Evolutionary conservation across 2,329 filamentous ascomycete genomes (phyloP).

Genomic region (Fonsecaea multimorphosa): DNA sequence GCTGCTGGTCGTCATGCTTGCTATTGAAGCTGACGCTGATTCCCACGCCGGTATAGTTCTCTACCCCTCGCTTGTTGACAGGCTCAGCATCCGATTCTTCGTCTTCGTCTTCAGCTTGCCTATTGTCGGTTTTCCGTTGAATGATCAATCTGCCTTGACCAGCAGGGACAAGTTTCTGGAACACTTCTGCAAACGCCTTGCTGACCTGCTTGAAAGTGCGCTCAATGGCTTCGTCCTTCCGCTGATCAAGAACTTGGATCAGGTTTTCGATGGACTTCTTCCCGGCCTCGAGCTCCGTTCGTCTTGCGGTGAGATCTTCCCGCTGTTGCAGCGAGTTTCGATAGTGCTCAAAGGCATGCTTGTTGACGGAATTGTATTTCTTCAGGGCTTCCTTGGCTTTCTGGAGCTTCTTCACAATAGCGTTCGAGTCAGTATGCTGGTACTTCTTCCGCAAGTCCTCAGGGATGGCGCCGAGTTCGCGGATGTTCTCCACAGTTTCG

Average conservation of each 20-base stretch:
- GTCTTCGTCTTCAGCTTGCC: conserved; percentile 63
- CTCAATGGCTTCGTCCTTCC: conserved; percentile 97
- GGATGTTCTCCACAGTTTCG: conserved; percentile 86
- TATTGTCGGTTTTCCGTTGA: conserved; percentile 82
- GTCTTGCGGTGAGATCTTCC: conserved; percentile 81
- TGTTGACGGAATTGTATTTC: conserved; percentile 87
- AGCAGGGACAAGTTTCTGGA: conserved; percentile 92
- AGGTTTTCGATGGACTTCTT: conserved; percentile 89
- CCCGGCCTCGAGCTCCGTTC: conserved; percentile 84
- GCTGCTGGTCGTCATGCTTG: conserved; percentile 96
- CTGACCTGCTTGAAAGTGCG: conserved; percentile 98
- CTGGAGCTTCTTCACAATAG: conserved; percentile 75
- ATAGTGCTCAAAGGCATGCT: conserved; percentile 99
- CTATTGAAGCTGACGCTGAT: conserved; percentile 99
- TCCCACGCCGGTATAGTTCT: conserved; percentile 95
- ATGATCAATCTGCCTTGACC: conserved; percentile 92
- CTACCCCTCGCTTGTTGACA: conserved; percentile 68
- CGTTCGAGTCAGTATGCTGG: conserved; percentile 78
- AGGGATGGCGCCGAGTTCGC: conserved; percentile 88
- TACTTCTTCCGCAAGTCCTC: conserved; percentile 95
- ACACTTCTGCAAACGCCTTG: conserved; percentile 88
- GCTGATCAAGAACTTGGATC: conserved; percentile 88
- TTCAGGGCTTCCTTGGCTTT: conserved; percentile 92
- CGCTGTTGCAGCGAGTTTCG: conserved; percentile 94
- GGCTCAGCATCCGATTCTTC: conserved; percentile 69